phyloP scores from a whole-genome alignment of 2,329 filamentous ascomycete species.

The Beauveria caledonica region DNA sequence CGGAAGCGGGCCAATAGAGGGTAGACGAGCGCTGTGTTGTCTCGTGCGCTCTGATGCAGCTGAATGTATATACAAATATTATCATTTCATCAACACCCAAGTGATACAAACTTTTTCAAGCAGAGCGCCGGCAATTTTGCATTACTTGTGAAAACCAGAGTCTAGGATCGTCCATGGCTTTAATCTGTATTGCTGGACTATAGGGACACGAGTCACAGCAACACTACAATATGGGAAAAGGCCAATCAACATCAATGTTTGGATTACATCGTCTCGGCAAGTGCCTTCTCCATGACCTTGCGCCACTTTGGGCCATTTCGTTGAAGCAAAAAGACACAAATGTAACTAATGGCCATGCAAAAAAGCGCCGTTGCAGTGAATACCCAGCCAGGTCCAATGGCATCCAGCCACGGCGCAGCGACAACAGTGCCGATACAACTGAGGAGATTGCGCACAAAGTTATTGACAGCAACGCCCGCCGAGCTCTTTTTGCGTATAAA shows the following conservation, averaged over 20 bases:
- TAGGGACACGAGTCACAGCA: no score
- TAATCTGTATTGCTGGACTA: no score
- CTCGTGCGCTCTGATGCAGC: neutral
- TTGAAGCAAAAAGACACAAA: constrained; percentile 5
- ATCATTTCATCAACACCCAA: no score
- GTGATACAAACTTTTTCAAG: no score
- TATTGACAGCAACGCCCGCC: constrained; percentile 70
- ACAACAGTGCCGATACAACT: constrained; percentile 63
- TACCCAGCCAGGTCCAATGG: constrained; percentile 68
- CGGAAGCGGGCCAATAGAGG: constrained; percentile 57
- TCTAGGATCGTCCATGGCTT: no score
- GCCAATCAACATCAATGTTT: no score
- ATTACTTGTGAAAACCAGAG: no score
- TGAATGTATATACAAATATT: neutral
- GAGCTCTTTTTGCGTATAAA: constrained; percentile 67
- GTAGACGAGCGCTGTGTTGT: constrained; percentile 16
- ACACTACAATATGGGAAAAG: no score
- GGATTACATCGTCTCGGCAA: neutral
- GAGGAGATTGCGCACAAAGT: constrained; percentile 73
- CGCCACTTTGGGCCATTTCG: constrained; percentile 7
- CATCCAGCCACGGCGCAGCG: constrained; percentile 60
- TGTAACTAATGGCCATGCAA: constrained; percentile 1
- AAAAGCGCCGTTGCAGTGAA: constrained; percentile 44
- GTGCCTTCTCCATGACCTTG: constrained; percentile 5
- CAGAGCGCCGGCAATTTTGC: no score